Evolutionary conservation across 169 alveolate species (phyloP).

Genomic region (Eimeria falciformis): DNA sequence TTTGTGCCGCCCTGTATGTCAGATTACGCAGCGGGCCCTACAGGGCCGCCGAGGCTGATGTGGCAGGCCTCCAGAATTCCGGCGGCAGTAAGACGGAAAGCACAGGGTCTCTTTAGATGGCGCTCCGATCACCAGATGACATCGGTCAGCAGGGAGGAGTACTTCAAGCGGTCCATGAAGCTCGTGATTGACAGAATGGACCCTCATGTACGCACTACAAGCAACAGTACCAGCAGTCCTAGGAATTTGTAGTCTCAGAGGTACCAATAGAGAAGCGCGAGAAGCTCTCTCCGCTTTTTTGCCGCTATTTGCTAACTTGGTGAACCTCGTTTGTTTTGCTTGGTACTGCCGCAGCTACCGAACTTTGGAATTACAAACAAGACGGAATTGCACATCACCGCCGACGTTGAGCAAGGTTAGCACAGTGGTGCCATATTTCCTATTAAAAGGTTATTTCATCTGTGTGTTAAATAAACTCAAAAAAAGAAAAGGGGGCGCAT

Average conservation of each 20-base stretch:
- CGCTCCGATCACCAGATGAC: neutral
- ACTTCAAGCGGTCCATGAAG: neutral
- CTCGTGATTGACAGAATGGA: neutral
- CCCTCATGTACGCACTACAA: neutral
- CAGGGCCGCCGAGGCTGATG: constrained; percentile 26
- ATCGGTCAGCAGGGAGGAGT: neutral
- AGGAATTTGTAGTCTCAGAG: too few species aligned
- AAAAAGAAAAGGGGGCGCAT: too few species aligned
- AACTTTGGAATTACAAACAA: constrained; percentile 84
- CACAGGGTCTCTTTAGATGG: neutral
- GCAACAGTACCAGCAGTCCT: too few species aligned
- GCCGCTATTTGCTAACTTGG: neutral
- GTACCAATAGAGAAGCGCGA: too few species aligned
- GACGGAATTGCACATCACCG: constrained; percentile 85
- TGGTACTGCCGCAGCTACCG: constrained; percentile 83
- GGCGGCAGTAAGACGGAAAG: constrained; percentile 2
- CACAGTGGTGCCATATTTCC: too few species aligned
- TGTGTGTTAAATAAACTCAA: too few species aligned
- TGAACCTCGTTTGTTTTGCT: too few species aligned
- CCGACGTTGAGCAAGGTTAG: constrained; percentile 86
- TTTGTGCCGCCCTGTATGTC: too few species aligned
- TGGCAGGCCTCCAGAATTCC: constrained; percentile 9
- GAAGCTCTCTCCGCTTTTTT: too few species aligned
- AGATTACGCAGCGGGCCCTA: too few species aligned
- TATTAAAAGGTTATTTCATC: too few species aligned